Conservation (phyloP, 2,329 filamentous ascomycete species). For the Fusarium lyarnte region DNA sequence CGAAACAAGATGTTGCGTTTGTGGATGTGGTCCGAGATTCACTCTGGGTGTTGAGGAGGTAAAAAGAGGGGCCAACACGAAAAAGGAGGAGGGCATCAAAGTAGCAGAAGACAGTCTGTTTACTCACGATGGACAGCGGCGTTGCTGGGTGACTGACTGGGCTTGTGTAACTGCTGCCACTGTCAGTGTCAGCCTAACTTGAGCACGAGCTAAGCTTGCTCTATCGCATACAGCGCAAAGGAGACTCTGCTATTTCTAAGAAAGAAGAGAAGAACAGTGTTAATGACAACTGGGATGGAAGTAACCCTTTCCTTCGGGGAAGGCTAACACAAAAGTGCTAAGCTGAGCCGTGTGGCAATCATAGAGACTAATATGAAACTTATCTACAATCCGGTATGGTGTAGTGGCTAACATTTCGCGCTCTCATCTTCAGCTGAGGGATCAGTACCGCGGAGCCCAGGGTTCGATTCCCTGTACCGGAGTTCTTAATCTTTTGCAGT, state of each 20-base stretch:
- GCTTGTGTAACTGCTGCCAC: not conserved
- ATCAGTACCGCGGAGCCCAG: conserved; percentile 41
- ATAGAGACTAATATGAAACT: not conserved
- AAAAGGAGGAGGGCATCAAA: not conserved
- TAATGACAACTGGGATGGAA: not conserved
- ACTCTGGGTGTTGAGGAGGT: not conserved
- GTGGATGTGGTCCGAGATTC: not conserved
- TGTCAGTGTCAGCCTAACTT: not conserved
- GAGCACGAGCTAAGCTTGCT: not conserved
- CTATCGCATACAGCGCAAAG: too few species aligned
- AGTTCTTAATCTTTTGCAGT: not conserved
- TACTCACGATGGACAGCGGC: not conserved
- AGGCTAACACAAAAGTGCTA: not conserved
- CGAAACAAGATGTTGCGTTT: not conserved
- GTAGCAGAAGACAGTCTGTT: not conserved
- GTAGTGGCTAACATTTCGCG: conserved; percentile 49
- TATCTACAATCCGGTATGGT: conserved; percentile 42
- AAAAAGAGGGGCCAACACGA: not conserved
- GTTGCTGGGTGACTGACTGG: conserved; percentile 23
- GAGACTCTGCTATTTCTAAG: not conserved
- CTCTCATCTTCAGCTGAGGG: conserved; percentile 40
- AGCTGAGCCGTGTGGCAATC: rapidly evolving
- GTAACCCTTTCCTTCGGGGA: too few species aligned
- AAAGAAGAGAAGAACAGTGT: not conserved
- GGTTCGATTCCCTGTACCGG: conserved; percentile 45